phyloP scores from a whole-genome alignment of 371 early-diverging fungal genomes.

The Mucor saturninus region DNA sequence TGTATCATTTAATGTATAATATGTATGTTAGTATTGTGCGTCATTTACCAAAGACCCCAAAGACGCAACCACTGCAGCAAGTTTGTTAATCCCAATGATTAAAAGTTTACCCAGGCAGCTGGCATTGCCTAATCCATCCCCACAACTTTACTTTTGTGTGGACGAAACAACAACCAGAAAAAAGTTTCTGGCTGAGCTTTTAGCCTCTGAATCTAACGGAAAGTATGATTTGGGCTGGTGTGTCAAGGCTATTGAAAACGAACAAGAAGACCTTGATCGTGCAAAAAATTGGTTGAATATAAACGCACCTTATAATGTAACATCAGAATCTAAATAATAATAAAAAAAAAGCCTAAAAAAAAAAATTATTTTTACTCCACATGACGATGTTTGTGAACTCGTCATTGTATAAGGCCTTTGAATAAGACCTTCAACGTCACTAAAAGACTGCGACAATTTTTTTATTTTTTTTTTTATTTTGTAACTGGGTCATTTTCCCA shows the following conservation, averaged over 20 bases:
- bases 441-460: too few species aligned
- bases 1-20: neutral
- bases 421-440: too few species aligned
- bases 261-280: constrained; percentile 58
- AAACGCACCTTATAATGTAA: constrained; percentile 42
- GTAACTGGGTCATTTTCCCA: too few species aligned
- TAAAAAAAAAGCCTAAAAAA: too few species aligned
- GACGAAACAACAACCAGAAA: constrained; percentile 62
- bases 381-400: too few species aligned
- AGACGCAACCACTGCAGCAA: constrained; percentile 78
- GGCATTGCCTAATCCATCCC: constrained; percentile 25
- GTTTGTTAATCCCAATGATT: constrained; percentile 59
- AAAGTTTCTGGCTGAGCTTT: constrained; percentile 55
- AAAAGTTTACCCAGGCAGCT: constrained; percentile 43
- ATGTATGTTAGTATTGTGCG: constrained; percentile 62
- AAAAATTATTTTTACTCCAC: too few species aligned
- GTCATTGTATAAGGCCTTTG: too few species aligned
- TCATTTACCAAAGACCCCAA: constrained; percentile 53
- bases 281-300: constrained; percentile 65
- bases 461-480: too few species aligned
- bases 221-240: constrained; percentile 70
- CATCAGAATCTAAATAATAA: too few species aligned
- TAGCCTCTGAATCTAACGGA: constrained; percentile 39
- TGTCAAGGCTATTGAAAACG: constrained; percentile 66
- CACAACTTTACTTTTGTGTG: constrained; percentile 69